Base-by-base conservation (phyloP, 352 stramenopile genomes). In the Phytophthora sojae region DNA sequence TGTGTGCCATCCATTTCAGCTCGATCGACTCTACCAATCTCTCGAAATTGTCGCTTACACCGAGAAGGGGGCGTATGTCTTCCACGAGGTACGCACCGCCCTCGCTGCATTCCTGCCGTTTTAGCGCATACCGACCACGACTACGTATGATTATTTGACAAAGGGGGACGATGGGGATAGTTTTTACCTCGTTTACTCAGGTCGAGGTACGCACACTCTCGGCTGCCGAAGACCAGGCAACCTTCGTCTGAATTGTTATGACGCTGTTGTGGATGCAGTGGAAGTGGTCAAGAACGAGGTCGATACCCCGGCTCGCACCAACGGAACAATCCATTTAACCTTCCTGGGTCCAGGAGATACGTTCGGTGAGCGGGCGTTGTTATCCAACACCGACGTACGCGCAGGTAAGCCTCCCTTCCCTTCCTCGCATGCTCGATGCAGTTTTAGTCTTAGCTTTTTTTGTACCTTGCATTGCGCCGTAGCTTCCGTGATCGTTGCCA, bases 111-210 rank as follows among this genome's bases (percentile, higher is more conserved):
- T 53, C 8, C 19, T 53, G 47, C n/a, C 7, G 19, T 15, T 26
- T 23, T 23, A 17, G 9, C 4, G 21, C 21, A n/a, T 9, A 15
- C 0, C 21, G 30, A 53, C 19, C 21, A 6, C n/a, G 7, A 25
- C 44, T 35, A 12, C 15, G 37, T 8, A n/a, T 39, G 37, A 39
- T 23, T 57, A 14, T 67, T 32, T 42, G 63, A 9, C 63, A 4
- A 42, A 96, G 86, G 84, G 87, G 6, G 88, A 96, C 14, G 78
- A 80, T 19, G 86, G 88, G 15, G 86, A 94, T 30, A 92, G 80
- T 25, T 93, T 94, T 39, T 94, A 93, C 50, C 79, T 94, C 67
- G 81, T 96, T 6, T 93, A 90, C 54, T 79, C 85, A 14, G 88
- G 88, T 44, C 76, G 82, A 86, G 86, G 86, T 92, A 61, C n/a